A percentile compares a stretch with the other conserved stretches of the same genome.
Conservation (phyloP, 306 rosid species). For the Luffa aegyptiaca region DNA sequence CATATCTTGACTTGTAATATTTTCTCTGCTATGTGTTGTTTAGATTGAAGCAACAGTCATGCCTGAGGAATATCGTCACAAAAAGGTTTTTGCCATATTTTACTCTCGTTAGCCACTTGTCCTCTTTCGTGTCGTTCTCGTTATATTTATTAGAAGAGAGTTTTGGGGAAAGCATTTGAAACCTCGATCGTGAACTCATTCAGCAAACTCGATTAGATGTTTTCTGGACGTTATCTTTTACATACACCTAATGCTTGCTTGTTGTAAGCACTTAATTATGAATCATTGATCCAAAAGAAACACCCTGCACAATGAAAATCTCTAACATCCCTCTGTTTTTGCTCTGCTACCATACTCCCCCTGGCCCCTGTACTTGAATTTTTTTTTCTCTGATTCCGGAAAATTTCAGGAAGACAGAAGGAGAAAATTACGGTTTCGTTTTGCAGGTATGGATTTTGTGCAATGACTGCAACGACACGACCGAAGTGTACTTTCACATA, state of each 20-base stretch:
- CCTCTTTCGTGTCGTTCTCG: background rate
- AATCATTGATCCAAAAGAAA: background rate
- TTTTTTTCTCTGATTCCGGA: background rate
- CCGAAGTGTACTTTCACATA: slow-evolving; percentile 79
- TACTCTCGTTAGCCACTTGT: background rate
- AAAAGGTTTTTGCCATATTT: slow-evolving; percentile 44
- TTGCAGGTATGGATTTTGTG: slow-evolving; percentile 97
- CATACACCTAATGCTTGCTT: background rate
- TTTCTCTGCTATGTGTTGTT: slow-evolving; percentile 7
- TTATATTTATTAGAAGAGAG: background rate
- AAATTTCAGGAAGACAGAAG: background rate
- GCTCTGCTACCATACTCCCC: background rate
- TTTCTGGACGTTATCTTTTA: background rate
- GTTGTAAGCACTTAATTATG: background rate
- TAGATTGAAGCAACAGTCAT: slow-evolving; percentile 78
- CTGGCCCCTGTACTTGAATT: background rate
- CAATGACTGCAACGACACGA: slow-evolving; percentile 91
- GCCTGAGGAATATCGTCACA: slow-evolving; percentile 74
- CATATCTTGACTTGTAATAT: background rate
- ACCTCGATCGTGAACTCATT: background rate
- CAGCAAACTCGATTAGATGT: background rate
- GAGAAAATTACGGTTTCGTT: background rate
- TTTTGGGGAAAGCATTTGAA: background rate
- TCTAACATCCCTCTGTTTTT: background rate
- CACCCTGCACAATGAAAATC: background rate